Conservation (phyloP, 208 protist species). For the Phytomonas francai region DNA sequence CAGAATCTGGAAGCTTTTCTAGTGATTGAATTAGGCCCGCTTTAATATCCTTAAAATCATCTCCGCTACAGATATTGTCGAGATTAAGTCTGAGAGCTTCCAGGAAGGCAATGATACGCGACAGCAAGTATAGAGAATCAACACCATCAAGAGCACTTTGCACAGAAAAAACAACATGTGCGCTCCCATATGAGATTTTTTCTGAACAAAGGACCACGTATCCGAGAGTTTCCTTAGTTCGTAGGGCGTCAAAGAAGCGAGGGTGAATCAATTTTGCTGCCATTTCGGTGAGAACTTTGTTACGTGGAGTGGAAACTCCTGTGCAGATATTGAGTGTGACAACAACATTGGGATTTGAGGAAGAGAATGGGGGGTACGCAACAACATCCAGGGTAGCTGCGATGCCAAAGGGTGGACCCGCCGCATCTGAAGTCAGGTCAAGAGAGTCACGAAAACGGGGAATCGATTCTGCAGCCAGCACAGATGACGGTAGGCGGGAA, state of each 20-base stretch:
- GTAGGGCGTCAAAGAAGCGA: conserved; percentile 62
- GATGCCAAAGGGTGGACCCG: too few species aligned
- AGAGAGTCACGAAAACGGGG: conserved; percentile 49
- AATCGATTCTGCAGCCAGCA: conserved; percentile 19
- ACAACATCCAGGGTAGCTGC: conserved; percentile 28
- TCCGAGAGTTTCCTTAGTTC: conserved; percentile 71
- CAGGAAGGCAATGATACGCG: conserved; percentile 65
- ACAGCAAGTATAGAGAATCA: conserved; percentile 57
- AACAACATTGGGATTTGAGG: conserved; percentile 33
- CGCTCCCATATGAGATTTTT: conserved; percentile 13
- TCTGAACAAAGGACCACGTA: conserved; percentile 56
- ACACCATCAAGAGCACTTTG: conserved; percentile 48
- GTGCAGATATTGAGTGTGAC: conserved; percentile 43
- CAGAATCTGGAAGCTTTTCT: conserved; percentile 41
- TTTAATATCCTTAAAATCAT: conserved; percentile 27
- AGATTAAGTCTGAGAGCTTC: conserved; percentile 32
- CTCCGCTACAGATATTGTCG: conserved; percentile 25
- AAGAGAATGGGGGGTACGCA: conserved; percentile 37
- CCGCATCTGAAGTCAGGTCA: conserved; percentile 10
- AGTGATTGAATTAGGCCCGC: conserved; percentile 28
- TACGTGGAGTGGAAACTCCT: conserved; percentile 36
- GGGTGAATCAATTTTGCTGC: conserved; percentile 39
- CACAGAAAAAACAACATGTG: conserved; percentile 40
- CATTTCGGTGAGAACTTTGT: conserved; percentile 25
- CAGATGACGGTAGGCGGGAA: conserved; percentile 11